Evolutionary conservation across 164 flowering plant species (phyloP), one percentile per base, ranked within the genome.

Genomic region (Aristolochia fimbriata): DNA sequence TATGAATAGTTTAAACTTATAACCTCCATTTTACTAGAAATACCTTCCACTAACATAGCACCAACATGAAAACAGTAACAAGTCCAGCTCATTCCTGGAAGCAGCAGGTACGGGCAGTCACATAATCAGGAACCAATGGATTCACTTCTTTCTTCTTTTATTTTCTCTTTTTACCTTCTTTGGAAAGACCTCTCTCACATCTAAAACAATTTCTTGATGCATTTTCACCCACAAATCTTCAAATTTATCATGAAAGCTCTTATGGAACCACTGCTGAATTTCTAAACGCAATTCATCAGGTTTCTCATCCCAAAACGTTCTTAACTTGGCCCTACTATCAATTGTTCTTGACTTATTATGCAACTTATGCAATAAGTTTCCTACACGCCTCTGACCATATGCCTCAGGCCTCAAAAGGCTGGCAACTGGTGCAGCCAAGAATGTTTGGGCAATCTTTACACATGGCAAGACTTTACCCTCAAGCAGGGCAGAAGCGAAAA

Each of bases 381-480:
- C 95, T 14, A 86, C 91, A 47, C 96, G 73, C 55, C 62, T 79
- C 59, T 82, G 82, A 63, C 91, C 90, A 8, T 59, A 52, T 25
- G 88, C 82, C 74, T 83, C 93, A 7, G 80, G 78, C 71, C 65
- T 82, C 73, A 89, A 65, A 60, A 89, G 62, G 71, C 60, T 78
- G 57, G 74, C 59, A n/a, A 95, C 84, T 19, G 71, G 66, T 10
- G 81, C 86, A 59, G 83, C 73, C 84, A 88, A 49, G 60, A 58
- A 76, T 21, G 70, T 64, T 46, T 73, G 71, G 11, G 66, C 81
- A 60, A 71, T 63, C 65, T 61, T 77, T 51, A 94, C 68, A 73
- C 97, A 91, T 11, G 99, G 97, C 61, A 91, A 71, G 1, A 91
- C 93, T 13, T 78, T 74, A 22, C 99, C 99, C 49, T 83, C 85